phyloP scores from a whole-genome alignment of 1,139 yeast species.

The Oligophagozyma castellii region DNA sequence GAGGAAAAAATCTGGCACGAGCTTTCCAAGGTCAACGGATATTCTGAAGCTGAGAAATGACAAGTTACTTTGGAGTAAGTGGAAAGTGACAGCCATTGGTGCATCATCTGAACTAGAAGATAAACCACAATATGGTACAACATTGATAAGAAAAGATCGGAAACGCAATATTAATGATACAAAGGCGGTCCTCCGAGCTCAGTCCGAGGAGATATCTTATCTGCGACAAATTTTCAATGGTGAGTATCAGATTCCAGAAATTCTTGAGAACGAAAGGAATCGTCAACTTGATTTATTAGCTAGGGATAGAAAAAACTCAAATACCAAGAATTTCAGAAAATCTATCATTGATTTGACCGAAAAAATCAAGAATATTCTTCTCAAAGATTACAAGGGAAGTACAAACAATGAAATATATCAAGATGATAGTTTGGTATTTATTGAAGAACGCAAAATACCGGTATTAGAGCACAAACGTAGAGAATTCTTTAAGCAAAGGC shows the following conservation, averaged over 20 bases:
- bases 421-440: constrained; percentile 21
- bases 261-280: constrained; percentile 17
- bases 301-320: constrained; percentile 8
- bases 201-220: constrained; percentile 20
- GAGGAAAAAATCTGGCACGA: too few species aligned
- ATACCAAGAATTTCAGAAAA: constrained; percentile 4
- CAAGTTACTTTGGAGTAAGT: constrained; percentile 12
- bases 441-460: constrained; percentile 22
- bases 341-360: constrained; percentile 18
- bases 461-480: constrained; percentile 18
- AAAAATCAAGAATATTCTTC: constrained; percentile 14
- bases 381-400: constrained; percentile 5
- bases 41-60: too few species aligned
- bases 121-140: constrained; percentile 7
- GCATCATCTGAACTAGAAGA: constrained; percentile 1
- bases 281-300: constrained; percentile 14
- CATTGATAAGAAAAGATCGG: constrained; percentile 9
- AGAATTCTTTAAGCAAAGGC: constrained; percentile 14
- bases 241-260: constrained; percentile 21
- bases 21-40: too few species aligned
- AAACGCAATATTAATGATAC: constrained; percentile 6
- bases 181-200: constrained; percentile 8
- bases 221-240: constrained; percentile 26
- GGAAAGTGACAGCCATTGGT: constrained; percentile 2
- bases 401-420: constrained; percentile 3